These are phyloP conservation scores for Dunaliella primolecta DNA, from an alignment of 139 green algal genomes.

Conservation along the genomic window DNA sequence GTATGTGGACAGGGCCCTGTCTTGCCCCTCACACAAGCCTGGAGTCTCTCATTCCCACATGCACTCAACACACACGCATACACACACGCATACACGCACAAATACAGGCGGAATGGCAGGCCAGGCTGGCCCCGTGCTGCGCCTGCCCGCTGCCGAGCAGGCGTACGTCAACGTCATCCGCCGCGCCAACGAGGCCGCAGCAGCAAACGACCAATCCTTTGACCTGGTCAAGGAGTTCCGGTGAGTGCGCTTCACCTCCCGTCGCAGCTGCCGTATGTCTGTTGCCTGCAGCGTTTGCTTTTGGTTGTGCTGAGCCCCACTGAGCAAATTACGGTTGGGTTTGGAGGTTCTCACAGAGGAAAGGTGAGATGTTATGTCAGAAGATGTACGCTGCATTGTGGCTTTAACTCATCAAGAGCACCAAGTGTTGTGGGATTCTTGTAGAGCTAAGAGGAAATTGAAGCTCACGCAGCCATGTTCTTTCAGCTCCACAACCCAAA, in stretches of 20 bases:
- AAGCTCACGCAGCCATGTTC: too few relatives aligned
- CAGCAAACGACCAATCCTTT: slow-evolving; percentile 16
- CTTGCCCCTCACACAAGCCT: neutral
- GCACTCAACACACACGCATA: neutral
- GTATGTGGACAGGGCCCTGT: neutral
- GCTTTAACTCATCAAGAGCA: too few relatives aligned
- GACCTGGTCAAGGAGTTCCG: slow-evolving; percentile 38
- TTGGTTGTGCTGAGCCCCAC: too few relatives aligned
- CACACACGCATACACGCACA: neutral
- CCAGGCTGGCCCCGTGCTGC: slow-evolving; percentile 7
- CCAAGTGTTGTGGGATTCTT: too few relatives aligned
- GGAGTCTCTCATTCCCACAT: neutral
- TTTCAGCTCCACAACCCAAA: too few relatives aligned
- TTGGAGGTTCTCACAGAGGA: too few relatives aligned
- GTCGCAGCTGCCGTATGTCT: neutral
- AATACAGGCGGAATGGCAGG: neutral
- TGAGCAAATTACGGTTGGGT: too few relatives aligned
- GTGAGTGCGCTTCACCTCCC: neutral
- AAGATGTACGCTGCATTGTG: too few relatives aligned
- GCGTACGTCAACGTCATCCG: slow-evolving; percentile 62
- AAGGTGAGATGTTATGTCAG: too few relatives aligned
- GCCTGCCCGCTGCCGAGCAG: slow-evolving; percentile 54
- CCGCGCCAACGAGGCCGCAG: slow-evolving; percentile 39
- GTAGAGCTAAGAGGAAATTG: too few relatives aligned
- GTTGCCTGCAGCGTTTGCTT: too few relatives aligned